A percentile compares a stretch with the other conserved stretches of the same genome.
Evolutionary conservation across 371 early-diverging fungal genomes (phyloP).

Genomic region (Apophysomyces trapeziformis): DNA sequence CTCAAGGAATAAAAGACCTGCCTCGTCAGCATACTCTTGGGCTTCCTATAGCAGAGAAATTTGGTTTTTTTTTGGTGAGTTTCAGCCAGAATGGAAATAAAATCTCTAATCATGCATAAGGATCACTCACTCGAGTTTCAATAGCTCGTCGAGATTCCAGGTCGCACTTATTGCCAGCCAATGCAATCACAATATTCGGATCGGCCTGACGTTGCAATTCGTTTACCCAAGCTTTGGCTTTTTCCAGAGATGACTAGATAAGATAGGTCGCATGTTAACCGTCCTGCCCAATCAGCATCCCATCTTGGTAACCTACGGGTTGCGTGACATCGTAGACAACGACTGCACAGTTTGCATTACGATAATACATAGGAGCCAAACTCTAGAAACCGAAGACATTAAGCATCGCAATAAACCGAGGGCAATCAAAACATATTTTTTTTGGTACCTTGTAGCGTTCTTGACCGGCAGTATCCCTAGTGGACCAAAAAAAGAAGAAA

Average conservation of each 20-base stretch:
- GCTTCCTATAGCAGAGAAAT: not conserved
- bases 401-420: not conserved
- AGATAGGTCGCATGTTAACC: not conserved
- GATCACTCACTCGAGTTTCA: slow-evolving; percentile 56
- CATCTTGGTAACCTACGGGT: slow-evolving; percentile 49
- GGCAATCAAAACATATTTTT: not conserved
- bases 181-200: slow-evolving; percentile 94
- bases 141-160: slow-evolving; percentile 79
- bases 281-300: not conserved
- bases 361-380: slow-evolving; percentile 99
- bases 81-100: not conserved
- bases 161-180: slow-evolving; percentile 97
- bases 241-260: slow-evolving; percentile 85
- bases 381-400: slow-evolving; percentile 55
- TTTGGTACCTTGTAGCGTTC: slow-evolving; percentile 85
- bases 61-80: not conserved
- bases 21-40: slow-evolving; percentile 70
- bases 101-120: too few relatives aligned
- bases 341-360: slow-evolving; percentile 95
- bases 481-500: slow-evolving; percentile 7
- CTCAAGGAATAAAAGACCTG: slow-evolving; percentile 81
- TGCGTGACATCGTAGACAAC: slow-evolving; percentile 99
- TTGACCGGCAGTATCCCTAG: slow-evolving; percentile 95
- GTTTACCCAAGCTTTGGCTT: slow-evolving; percentile 98
- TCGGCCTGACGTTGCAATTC: slow-evolving; percentile 97